Evolutionary conservation across 164 flowering plant genomes (phyloP).

Genomic region (Buxus sempervirens): DNA sequence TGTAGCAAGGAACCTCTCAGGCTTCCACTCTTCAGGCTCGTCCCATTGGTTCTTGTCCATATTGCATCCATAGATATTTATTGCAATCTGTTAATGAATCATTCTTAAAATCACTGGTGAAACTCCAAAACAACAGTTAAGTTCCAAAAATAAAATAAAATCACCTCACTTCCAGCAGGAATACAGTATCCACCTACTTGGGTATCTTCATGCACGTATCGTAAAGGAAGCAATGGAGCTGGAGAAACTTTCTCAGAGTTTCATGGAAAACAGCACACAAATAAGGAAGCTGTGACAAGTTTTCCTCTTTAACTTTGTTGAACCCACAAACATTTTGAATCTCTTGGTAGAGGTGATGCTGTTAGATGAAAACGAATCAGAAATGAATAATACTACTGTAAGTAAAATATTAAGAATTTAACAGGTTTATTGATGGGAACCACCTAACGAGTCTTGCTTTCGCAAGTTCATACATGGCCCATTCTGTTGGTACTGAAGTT

Average conservation of each 20-base stretch:
- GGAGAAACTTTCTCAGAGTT: constrained; percentile 78
- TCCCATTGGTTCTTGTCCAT: constrained; percentile 81
- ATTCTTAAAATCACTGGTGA: neutral
- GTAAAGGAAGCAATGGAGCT: constrained; percentile 65
- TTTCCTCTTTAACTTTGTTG: constrained; percentile 58
- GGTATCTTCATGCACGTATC: constrained; percentile 84
- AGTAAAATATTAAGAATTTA: neutral
- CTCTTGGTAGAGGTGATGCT: constrained; percentile 57
- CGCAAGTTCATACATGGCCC: constrained; percentile 92
- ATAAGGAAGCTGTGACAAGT: constrained; percentile 62
- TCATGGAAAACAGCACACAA: constrained; percentile 80
- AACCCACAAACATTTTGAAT: constrained; percentile 61
- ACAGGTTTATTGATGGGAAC: neutral
- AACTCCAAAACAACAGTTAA: neutral
- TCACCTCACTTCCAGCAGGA: constrained; percentile 83
- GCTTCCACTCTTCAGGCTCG: constrained; percentile 70
- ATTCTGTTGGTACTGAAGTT: constrained; percentile 72
- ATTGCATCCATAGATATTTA: constrained; percentile 90
- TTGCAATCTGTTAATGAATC: constrained; percentile 50
- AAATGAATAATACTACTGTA: neutral
- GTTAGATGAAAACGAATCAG: constrained; percentile 1
- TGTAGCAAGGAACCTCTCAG: constrained; percentile 68
- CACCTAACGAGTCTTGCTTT: constrained; percentile 62
- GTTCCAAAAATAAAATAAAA: neutral
- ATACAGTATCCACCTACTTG: constrained; percentile 73